phyloP scores from a whole-genome alignment of 2,329 filamentous ascomycete species.

The Verticillium isaacii region DNA sequence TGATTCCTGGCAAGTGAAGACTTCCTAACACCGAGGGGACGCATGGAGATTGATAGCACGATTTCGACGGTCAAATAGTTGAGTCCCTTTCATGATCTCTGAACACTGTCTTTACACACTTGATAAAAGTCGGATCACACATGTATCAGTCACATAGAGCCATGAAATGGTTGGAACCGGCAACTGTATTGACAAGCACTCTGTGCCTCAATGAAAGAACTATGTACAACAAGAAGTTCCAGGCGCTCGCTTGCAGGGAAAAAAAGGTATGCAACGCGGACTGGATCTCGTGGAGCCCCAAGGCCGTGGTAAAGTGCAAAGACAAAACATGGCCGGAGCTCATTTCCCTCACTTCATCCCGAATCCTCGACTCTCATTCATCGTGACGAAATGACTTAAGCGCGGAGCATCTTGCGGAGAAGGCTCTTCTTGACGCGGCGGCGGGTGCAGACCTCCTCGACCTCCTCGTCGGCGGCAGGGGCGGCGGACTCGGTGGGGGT shows the following conservation, averaged over 20 bases:
- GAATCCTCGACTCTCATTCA: neutral
- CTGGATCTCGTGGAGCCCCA: neutral
- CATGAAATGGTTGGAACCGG: neutral
- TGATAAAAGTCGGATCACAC: no score
- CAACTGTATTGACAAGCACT: slow-evolving; percentile 1
- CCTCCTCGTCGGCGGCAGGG: slow-evolving; percentile 1
- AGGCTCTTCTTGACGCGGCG: slow-evolving; percentile 3
- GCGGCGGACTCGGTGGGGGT: neutral
- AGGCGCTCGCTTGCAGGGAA: neutral
- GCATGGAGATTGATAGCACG: no score
- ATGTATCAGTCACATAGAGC: no score
- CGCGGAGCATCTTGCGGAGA: neutral
- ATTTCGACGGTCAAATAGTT: no score
- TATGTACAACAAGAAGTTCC: neutral
- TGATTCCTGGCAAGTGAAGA: no score
- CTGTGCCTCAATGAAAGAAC: neutral
- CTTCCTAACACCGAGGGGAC: no score
- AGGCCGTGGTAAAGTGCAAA: no score
- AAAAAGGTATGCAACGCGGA: neutral
- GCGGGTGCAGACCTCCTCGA: slow-evolving; percentile 4
- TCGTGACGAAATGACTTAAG: neutral
- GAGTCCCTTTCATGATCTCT: no score
- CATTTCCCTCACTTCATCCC: neutral
- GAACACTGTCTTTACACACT: no score
- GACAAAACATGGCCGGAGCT: neutral